A percentile compares a stretch with the other conserved stretches of the same genome.
These are phyloP conservation scores for Cladorrhinum samala DNA, from an alignment of 495 filamentous ascomycete species.

Conservation along the genomic window DNA sequence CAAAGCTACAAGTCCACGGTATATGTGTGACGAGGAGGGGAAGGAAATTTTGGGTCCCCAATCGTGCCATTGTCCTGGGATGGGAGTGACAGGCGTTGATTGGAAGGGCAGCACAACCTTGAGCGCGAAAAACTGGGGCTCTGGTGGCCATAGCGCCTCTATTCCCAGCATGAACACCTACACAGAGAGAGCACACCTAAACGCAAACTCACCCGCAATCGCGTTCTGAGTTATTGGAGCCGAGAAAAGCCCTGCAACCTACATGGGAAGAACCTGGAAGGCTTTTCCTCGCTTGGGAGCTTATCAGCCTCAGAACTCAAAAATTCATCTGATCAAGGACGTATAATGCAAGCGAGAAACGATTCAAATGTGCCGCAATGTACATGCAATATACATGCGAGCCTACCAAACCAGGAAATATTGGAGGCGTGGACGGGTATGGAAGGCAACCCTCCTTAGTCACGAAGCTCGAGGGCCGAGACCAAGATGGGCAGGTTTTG, in stretches of 20 bases:
- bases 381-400: not conserved
- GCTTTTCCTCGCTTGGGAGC: too few relatives aligned
- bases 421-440: not conserved
- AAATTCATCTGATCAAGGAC: too few relatives aligned
- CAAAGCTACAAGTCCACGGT: too few relatives aligned
- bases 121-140: not conserved
- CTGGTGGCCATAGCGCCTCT: not conserved
- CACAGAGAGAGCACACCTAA: too few relatives aligned
- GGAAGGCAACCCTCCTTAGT: not conserved
- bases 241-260: too few relatives aligned
- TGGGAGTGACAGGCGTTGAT: slow-evolving; percentile 11
- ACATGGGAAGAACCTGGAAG: too few relatives aligned
- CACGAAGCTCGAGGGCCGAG: not conserved
- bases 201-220: too few relatives aligned
- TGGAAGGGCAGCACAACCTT: not conserved
- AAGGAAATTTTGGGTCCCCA: slow-evolving; percentile 24
- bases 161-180: not conserved
- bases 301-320: too few relatives aligned
- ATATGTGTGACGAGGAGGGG: slow-evolving; percentile 24
- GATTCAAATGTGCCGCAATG: too few relatives aligned
- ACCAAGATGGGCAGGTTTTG: too few relatives aligned
- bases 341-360: too few relatives aligned
- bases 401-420: not conserved
- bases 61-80: slow-evolving; percentile 27
- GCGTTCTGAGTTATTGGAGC: too few relatives aligned